Evolutionary conservation across 2,329 filamentous ascomycete genomes (phyloP).

Genomic region (Cladobotryum protrusum): DNA sequence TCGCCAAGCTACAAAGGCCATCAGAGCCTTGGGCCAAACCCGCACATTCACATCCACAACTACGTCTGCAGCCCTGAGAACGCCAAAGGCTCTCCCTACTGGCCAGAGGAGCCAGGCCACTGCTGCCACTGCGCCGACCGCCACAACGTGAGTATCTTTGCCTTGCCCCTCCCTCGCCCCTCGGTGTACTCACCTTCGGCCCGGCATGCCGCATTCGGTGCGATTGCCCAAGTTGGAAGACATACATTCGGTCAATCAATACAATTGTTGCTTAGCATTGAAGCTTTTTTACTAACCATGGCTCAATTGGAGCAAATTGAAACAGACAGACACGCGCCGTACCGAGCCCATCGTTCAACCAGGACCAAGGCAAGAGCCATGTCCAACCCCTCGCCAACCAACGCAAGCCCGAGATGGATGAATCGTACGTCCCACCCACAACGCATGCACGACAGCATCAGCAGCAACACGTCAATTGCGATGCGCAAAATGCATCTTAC

Average conservation of each 20-base stretch:
- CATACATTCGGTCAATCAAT: no score
- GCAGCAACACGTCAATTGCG: neutral
- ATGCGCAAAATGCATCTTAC: constrained; percentile 8
- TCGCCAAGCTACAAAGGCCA: constrained; percentile 41
- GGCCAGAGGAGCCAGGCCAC: constrained; percentile 45
- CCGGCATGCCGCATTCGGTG: no score
- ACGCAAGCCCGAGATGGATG: constrained; percentile 59
- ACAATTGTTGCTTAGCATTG: no score
- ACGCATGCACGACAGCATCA: neutral
- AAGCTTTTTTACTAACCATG: no score
- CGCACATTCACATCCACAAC: constrained; percentile 37
- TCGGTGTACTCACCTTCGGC: no score
- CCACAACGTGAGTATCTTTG: neutral
- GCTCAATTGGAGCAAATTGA: no score
- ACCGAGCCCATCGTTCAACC: constrained; percentile 55
- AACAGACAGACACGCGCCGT: constrained; percentile 41
- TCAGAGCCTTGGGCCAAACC: constrained; percentile 36
- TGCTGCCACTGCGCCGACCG: constrained; percentile 24
- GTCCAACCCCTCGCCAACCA: constrained; percentile 60
- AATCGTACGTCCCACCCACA: constrained; percentile 56
- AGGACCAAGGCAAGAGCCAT: constrained; percentile 45
- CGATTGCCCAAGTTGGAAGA: no score
- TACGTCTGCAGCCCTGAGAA: constrained; percentile 28
- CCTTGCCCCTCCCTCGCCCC: neutral
- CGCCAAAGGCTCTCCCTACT: constrained; percentile 34